These are phyloP conservation scores for Acacia melanoxylon DNA, from an alignment of 306 rosid genomes.

Conservation along the genomic window DNA sequence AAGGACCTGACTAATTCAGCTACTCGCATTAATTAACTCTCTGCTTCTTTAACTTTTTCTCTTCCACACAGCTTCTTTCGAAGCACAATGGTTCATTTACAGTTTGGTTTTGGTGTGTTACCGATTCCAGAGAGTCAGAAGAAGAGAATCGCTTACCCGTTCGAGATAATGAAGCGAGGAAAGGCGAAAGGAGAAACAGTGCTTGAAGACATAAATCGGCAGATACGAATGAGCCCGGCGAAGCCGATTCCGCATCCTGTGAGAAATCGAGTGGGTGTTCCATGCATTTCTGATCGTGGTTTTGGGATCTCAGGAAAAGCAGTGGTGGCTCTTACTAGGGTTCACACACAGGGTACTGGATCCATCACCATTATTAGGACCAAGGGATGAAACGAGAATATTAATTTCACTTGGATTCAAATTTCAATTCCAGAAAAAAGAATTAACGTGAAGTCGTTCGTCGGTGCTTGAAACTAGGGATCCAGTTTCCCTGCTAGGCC, in stretches of 20 bases:
- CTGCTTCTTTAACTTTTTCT: background rate
- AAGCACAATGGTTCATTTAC: background rate
- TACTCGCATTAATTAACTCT: background rate
- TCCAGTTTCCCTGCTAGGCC: too few relatives aligned
- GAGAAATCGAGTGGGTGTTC: conserved; percentile 3
- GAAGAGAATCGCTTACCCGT: conserved; percentile 23
- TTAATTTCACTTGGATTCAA: too few relatives aligned
- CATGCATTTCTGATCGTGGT: conserved; percentile 3
- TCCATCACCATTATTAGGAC: conserved; percentile 28
- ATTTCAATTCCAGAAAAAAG: too few relatives aligned
- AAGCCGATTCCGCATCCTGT: conserved; percentile 35
- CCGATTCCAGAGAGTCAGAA: background rate
- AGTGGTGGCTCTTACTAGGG: conserved; percentile 21
- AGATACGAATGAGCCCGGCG: conserved; percentile 25
- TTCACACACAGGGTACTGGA: conserved; percentile 30
- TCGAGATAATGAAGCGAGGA: conserved; percentile 31
- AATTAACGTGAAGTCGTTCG: too few relatives aligned
- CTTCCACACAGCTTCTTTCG: background rate
- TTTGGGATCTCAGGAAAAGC: conserved; percentile 22
- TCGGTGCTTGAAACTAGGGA: too few relatives aligned
- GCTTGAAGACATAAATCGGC: conserved; percentile 30
- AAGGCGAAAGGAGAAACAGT: conserved; percentile 32
- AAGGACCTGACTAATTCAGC: background rate
- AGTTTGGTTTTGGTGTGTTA: background rate
- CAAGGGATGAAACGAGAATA: too few relatives aligned